Evolutionary conservation across 139 green algal species (phyloP), one percentile per base, ranked within the genome.

Genomic region (Zygnema cylindricum): DNA sequence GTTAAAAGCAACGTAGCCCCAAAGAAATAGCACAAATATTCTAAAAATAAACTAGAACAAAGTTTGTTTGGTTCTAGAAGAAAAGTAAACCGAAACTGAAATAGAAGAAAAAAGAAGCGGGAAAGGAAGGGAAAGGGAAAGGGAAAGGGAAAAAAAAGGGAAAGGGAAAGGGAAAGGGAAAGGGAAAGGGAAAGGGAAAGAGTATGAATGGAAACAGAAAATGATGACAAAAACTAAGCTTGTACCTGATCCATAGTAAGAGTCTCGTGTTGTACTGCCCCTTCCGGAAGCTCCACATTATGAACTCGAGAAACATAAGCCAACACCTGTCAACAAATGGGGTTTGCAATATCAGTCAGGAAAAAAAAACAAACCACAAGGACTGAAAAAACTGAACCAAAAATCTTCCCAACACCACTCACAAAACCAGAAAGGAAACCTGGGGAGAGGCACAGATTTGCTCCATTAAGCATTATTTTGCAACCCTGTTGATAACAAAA

Each of bases 251-350:
- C 88, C 69, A 92, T 75, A 33, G 84, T 79, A 35, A 92, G 25
- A 33, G 88, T 86, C 25, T 81, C 36, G 33, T 77, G n/a, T 63
- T 92, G 38, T 1, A 92, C 75, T 16, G 88, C 55, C 22, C 94
- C 83, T 71, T 86, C 93, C 21, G 92, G 92, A n/a, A 90, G 39
- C 22, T 89, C 78, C 1, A 98, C 93, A 25, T 98, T 95, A 7
- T 93, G 87, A 33, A 99, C 97, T 33, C 88, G 83, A 86, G 86
- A 98, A 1, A 99, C 97, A 84, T 96, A 99, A 2, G 95, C 97
- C 21, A 99, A 92, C 7, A 99, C 93, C 87, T 91, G 16, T 35
- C 30, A 41, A 7, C 49, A 7, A 63, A 63, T 63, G n/a, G n/a
- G n/a, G n/a, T n/a, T n/a, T n/a, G n/a, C n/a, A n/a, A n/a, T n/a